Base-by-base conservation (phyloP, 2,329 filamentous ascomycete genomes). In the Reticulascus tulasneorum region DNA sequence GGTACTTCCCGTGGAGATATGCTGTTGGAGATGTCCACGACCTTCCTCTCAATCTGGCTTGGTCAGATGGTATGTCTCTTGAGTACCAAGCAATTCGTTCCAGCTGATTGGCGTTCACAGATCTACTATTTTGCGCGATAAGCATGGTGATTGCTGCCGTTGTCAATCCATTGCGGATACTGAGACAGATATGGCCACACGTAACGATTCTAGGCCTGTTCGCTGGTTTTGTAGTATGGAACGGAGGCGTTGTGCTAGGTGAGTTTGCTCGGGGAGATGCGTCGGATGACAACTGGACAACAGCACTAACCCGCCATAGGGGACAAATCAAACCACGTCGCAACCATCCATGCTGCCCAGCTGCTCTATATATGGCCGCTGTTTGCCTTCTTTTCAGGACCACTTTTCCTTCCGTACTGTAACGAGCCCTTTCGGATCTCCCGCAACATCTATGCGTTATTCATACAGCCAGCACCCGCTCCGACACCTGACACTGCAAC, bases 311-410 rank as follows among this genome's bases (percentile, higher is more conserved):
- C 24, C 2, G 9, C 16, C 16, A 4, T 37, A 88, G 86, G 90
- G 23, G 93, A 98, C 62, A 97, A 96, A 63, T 83, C 86, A 18
- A 96, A 95, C 54, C 93, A 98, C 53, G 73, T 93, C 21, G 89
- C 90, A 1, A 93, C 89, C 1, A 66, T 97, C 10, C 91, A 98
- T 54, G 64, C 93, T 6, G 76, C 91, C 0, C 93, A 98, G 62
- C 86, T 98, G 77, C 81, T 97, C 13, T 98, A 98, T 54, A 82
- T 97, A 47, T 95, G 89, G 85, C 84, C 90, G 0, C 85, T 94
- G 44, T 82, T 94, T 39, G 66, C 78, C 23, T 94, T 97, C 64
- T 97, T 96, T 66, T 95, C 90, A 0, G 77, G 81, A 31, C 91
- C 93, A 0, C 68, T 96, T 1, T 63, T 91, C 5, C 45, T 84